These are phyloP conservation scores for Cytospora paraplurivora DNA, from an alignment of 2,329 filamentous ascomycete genomes.

Conservation along the genomic window DNA sequence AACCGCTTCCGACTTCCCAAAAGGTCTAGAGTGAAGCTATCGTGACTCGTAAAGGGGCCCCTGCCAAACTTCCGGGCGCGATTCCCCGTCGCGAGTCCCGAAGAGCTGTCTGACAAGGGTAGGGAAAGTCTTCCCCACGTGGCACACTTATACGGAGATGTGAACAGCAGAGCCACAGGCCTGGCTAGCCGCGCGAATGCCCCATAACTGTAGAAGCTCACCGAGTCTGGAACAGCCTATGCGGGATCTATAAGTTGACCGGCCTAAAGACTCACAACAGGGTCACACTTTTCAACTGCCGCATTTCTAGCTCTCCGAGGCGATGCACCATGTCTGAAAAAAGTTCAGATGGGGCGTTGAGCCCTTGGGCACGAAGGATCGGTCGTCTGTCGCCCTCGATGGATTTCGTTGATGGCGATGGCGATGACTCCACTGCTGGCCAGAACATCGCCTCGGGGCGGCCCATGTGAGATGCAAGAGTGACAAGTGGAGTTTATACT, in stretches of 20 bases:
- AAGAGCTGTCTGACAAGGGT: not conserved
- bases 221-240: not conserved
- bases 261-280: not conserved
- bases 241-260: not conserved
- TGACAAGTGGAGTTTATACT: slow-evolving; percentile 1
- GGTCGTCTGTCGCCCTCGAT: slow-evolving; percentile 7
- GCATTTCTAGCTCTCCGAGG: not conserved
- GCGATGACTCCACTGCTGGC: slow-evolving; percentile 2
- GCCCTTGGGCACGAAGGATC: not conserved
- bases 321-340: not conserved
- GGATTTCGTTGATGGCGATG: not conserved
- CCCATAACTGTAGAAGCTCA: not conserved
- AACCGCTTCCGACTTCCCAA: not conserved
- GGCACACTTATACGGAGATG: not conserved
- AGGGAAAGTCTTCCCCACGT: not conserved
- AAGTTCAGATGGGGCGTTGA: not conserved
- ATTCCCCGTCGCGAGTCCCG: not conserved
- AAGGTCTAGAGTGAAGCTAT: slow-evolving; percentile 4
- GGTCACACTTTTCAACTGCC: not conserved
- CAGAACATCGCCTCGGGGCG: slow-evolving; percentile 2
- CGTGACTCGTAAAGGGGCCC: not conserved
- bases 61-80: not conserved
- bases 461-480: slow-evolving; percentile 1
- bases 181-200: not conserved
- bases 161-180: slow-evolving; percentile 1